Evolutionary conservation across 164 flowering plant species (phyloP).

Genomic region (Aristolochia californica): DNA sequence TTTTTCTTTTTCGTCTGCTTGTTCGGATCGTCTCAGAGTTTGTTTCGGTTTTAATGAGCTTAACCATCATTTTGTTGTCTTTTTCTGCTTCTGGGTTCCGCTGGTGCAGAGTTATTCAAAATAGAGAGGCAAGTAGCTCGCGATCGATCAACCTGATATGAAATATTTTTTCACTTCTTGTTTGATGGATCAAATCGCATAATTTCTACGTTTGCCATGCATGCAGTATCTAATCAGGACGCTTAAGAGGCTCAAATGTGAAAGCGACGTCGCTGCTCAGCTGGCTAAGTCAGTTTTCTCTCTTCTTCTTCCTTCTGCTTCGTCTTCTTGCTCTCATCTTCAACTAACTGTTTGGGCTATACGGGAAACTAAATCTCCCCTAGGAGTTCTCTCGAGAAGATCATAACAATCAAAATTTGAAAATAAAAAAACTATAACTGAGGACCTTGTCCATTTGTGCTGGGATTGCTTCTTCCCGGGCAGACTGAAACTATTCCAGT

Average conservation of each 20-base stretch:
- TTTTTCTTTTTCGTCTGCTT: not conserved
- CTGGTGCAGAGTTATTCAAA: constrained; percentile 28
- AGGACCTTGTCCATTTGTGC: no score
- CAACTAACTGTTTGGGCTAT: no score
- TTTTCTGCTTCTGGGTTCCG: not conserved
- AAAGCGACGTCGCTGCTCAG: constrained; percentile 39
- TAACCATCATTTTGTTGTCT: not conserved
- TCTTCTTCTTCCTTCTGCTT: not conserved
- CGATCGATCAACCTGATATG: not conserved
- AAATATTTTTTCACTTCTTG: not conserved
- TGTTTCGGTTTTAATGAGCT: not conserved
- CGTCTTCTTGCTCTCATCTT: no score
- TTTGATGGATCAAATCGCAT: not conserved
- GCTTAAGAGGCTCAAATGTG: constrained; percentile 37
- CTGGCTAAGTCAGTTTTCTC: constrained; percentile 25
- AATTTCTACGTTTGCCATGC: not conserved
- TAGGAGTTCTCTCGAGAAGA: no score
- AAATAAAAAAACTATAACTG: no score
- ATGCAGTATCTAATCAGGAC: constrained; percentile 40
- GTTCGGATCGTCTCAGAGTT: not conserved
- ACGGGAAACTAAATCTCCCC: no score
- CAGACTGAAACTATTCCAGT: no score
- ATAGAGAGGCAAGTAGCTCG: constrained; percentile 31
- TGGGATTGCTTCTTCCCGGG: no score
- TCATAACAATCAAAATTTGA: no score